A percentile compares a stretch with the other conserved stretches of the same genome.
Conservation (phyloP, 371 early-diverging fungal genomes). For the Ecytonucleospora hepatopenaei region DNA sequence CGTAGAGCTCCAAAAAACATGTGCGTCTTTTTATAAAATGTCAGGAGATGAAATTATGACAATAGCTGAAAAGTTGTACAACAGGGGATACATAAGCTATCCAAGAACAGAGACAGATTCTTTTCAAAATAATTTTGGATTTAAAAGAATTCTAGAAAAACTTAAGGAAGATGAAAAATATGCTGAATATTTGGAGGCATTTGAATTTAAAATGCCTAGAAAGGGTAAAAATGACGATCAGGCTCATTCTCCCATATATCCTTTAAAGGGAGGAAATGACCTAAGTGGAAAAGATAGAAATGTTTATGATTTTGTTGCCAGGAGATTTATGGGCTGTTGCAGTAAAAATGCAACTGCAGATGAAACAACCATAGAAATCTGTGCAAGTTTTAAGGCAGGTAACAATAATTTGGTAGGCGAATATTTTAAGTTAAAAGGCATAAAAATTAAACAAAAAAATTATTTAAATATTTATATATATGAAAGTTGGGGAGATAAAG, state of each 20-base stretch:
- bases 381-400: slow-evolving; percentile 58
- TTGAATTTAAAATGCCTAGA: slow-evolving; percentile 60
- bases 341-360: slow-evolving; percentile 79
- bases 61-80: slow-evolving; percentile 65
- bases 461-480: slow-evolving; percentile 84
- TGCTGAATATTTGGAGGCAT: slow-evolving; percentile 27
- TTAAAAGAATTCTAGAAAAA: slow-evolving; percentile 54
- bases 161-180: slow-evolving; percentile 36
- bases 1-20: slow-evolving; percentile 78
- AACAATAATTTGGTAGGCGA: slow-evolving; percentile 45
- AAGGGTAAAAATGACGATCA: slow-evolving; percentile 81
- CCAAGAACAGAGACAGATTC: slow-evolving; percentile 97
- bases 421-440: slow-evolving; percentile 35
- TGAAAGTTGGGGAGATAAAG: slow-evolving; percentile 72
- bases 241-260: slow-evolving; percentile 98
- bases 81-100: slow-evolving; percentile 78
- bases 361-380: slow-evolving; percentile 65
- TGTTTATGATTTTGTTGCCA: slow-evolving; percentile 76
- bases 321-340: slow-evolving; percentile 82
- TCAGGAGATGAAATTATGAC: slow-evolving; percentile 71
- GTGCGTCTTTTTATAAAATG: slow-evolving; percentile 63
- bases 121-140: slow-evolving; percentile 68
- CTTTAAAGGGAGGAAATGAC: slow-evolving; percentile 63
- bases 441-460: slow-evolving; percentile 62
- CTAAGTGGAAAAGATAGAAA: slow-evolving; percentile 61